These are phyloP conservation scores for Mycena albidolilacea DNA, from an alignment of 768 basidiomycete genomes.

Conservation along the genomic window DNA sequence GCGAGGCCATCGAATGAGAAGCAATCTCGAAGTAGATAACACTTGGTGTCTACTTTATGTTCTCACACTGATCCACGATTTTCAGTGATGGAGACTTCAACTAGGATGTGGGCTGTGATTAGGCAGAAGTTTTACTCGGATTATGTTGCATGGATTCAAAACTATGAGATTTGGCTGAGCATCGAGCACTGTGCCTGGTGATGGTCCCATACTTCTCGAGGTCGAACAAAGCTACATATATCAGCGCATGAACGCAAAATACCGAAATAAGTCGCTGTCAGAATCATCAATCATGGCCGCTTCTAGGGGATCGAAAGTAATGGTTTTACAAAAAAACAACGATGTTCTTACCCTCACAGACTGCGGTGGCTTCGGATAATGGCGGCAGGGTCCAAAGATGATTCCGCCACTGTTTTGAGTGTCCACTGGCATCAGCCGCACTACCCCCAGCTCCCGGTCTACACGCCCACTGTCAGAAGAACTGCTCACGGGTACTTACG, in stretches of 20 bases:
- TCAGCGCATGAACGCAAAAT: not conserved
- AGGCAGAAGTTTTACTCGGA: not conserved
- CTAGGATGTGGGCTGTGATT: constrained; percentile 2
- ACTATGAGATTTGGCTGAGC: constrained; percentile 9
- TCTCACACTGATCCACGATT: constrained; percentile 8
- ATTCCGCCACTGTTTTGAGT: no score
- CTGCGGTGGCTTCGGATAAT: no score
- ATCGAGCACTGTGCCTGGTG: not conserved
- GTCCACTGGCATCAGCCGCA: no score
- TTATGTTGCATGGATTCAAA: not conserved
- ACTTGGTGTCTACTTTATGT: constrained; percentile 4
- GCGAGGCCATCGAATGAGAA: constrained; percentile 4
- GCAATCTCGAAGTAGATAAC: constrained; percentile 10
- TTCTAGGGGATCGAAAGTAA: not conserved
- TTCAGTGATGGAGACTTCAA: not conserved
- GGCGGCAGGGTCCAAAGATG: no score
- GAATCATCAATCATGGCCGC: constrained; percentile 6
- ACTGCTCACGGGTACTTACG: no score
- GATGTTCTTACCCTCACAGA: no score
- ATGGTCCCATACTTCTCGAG: constrained; percentile 12
- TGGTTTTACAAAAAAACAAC: not conserved
- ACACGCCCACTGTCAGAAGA: no score
- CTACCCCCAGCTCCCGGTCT: no score
- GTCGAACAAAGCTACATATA: constrained; percentile 7
- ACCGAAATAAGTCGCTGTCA: constrained; percentile 7